Evolutionary conservation across 2,329 filamentous ascomycete species (phyloP).

Genomic region (Corinectria fuckeliana): DNA sequence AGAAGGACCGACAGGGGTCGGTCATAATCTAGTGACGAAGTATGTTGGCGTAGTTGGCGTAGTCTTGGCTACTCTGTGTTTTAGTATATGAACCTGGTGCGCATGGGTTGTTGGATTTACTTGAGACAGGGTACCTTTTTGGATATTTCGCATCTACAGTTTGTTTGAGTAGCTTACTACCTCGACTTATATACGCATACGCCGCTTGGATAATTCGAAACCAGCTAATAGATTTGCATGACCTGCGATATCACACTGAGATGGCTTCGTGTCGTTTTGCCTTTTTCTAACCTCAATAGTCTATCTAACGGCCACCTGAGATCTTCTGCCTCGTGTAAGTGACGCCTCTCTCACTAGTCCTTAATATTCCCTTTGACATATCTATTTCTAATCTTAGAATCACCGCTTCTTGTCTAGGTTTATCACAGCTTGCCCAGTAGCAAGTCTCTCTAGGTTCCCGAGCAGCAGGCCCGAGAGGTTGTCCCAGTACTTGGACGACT

Average conservation of each 20-base stretch:
- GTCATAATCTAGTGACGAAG: conserved; percentile 16
- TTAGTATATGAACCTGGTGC: conserved; percentile 7
- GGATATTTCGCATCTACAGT: not conserved
- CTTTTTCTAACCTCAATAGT: not conserved
- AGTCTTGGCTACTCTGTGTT: not conserved
- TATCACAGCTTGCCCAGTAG: conserved; percentile 38
- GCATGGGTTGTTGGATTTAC: conserved; percentile 1
- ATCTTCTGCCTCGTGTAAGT: not conserved
- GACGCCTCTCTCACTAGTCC: not conserved
- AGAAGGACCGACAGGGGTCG: conserved; percentile 41
- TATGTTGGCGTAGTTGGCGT: too few species aligned
- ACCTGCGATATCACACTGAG: not conserved
- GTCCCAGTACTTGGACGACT: conserved; percentile 37
- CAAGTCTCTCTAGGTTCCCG: conserved; percentile 40
- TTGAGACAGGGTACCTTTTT: conserved; percentile 2
- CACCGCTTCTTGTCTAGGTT: conserved; percentile 27
- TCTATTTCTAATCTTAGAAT: not conserved
- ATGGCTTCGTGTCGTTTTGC: not conserved
- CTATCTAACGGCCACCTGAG: not conserved
- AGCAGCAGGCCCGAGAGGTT: conserved; percentile 38
- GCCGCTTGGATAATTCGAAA: not conserved
- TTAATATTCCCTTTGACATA: too few species aligned
- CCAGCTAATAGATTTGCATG: not conserved
- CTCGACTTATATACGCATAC: not conserved
- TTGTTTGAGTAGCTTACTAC: not conserved